Percentiles rank a stretch among this genome's conserved stretches.
phyloP scores from a whole-genome alignment of 2,329 filamentous ascomycete genomes.

The Fusarium sp. region DNA sequence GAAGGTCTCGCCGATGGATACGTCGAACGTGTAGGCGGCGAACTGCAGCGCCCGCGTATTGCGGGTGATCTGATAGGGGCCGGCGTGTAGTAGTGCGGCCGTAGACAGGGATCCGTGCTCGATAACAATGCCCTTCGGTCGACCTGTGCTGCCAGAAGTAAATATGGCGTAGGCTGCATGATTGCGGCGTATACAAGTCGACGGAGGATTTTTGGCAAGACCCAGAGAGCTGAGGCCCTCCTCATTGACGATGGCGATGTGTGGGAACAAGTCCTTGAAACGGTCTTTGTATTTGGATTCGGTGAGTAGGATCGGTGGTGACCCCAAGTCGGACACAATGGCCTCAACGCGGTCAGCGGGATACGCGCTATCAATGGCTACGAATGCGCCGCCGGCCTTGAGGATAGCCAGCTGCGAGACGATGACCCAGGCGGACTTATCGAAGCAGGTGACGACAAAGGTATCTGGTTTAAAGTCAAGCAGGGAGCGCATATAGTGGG shows the following conservation, averaged over 20 bases:
- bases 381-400: neutral
- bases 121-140: neutral
- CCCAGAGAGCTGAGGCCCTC: neutral
- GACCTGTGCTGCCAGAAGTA: neutral
- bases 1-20: neutral
- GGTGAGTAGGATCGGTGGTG: neutral
- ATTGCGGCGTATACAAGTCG: neutral
- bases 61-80: neutral
- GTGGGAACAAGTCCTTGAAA: neutral
- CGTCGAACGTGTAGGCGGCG: constrained; percentile 2
- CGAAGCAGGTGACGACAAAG: neutral
- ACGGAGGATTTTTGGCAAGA: neutral
- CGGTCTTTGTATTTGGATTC: neutral
- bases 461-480: neutral
- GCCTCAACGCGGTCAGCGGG: neutral
- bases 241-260: neutral
- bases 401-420: neutral
- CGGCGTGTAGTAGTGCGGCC: neutral
- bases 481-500: neutral
- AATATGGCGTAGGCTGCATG: neutral
- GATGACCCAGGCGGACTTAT: neutral
- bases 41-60: neutral
- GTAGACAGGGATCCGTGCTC: neutral
- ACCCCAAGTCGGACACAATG: neutral
- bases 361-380: neutral